Evolutionary conservation across 2,329 filamentous ascomycete genomes (phyloP), one percentile per base, ranked within the genome.

Genomic region (Zalaria sp.): DNA sequence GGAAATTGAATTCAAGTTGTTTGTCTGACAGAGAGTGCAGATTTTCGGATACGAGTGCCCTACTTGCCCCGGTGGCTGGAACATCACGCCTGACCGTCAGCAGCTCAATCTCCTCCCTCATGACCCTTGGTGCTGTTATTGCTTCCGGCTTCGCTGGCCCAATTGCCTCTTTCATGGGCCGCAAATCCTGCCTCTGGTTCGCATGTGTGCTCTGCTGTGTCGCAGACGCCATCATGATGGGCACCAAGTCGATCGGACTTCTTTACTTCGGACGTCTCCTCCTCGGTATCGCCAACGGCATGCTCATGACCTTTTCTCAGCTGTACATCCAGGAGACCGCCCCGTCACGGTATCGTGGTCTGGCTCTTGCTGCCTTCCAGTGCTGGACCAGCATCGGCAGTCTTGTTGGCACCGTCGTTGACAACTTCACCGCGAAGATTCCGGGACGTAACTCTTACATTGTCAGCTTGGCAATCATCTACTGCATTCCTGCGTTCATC

Each of bases 221-320:
- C 3, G 61, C 71, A 10, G 75, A 75, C 46, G 58, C 73, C 11
- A 63, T 75, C 49, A 76, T 76, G 72, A 75, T 76, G 70, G 62
- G 66, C 3, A 73, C 70, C 0, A 65, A 61, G 5, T 54, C 60
- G 42, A 73, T 77, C 32, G 69, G 62, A 10, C 69, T 65, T 1
- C 64, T 77, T 4, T 76, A 77, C 43, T 63, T 65, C 25, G 73
- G 70, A 6, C 66, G 73, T 32, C 55, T 76, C 5, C 52, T 76
- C 10, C 71, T 75, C 42, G 73, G 73, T 2, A 44, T 76, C 4
- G 68, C 71, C 4, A 75, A 75, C 49, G 72, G 72, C 3, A 67
- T 73, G 49, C 68, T 74, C 52, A 72, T 75, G 70, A 74, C 70
- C 2, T 75, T 69, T 45, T 63, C 65, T 1, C 68, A 71, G 43